Conservation (phyloP, 164 flowering plant genomes). For the Tetracentron sinense region DNA sequence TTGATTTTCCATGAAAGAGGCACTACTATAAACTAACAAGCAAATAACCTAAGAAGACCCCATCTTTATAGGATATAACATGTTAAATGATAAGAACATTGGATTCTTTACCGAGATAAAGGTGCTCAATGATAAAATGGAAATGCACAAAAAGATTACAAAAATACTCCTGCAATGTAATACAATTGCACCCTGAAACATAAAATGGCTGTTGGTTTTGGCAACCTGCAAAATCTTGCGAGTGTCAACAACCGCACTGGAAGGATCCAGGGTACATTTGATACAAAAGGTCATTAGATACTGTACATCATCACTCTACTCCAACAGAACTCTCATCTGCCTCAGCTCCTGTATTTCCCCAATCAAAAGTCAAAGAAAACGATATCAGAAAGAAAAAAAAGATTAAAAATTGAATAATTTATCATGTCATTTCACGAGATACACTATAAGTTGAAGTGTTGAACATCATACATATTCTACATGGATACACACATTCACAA, state of each 20-base stretch:
- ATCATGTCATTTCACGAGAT: background rate
- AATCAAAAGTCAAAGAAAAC: background rate
- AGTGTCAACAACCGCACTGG: background rate
- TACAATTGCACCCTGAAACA: background rate
- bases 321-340: conserved; percentile 6
- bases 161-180: background rate
- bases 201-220: background rate
- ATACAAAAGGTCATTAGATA: background rate
- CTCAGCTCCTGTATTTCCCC: conserved; percentile 9
- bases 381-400: background rate
- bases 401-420: background rate
- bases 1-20: too few relatives aligned
- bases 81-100: too few relatives aligned
- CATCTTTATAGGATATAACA: too few relatives aligned
- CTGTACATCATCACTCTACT: background rate
- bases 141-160: background rate
- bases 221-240: background rate
- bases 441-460: background rate
- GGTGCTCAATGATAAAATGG: background rate
- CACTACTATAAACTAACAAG: too few relatives aligned
- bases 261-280: background rate
- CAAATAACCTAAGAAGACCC: too few relatives aligned
- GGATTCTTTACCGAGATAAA: too few relatives aligned
- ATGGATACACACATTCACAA: too few relatives aligned
- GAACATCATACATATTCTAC: too few relatives aligned